Base-by-base conservation (phyloP, 1,284 basidiomycete species). In the Trichosporon ovoides region DNA sequence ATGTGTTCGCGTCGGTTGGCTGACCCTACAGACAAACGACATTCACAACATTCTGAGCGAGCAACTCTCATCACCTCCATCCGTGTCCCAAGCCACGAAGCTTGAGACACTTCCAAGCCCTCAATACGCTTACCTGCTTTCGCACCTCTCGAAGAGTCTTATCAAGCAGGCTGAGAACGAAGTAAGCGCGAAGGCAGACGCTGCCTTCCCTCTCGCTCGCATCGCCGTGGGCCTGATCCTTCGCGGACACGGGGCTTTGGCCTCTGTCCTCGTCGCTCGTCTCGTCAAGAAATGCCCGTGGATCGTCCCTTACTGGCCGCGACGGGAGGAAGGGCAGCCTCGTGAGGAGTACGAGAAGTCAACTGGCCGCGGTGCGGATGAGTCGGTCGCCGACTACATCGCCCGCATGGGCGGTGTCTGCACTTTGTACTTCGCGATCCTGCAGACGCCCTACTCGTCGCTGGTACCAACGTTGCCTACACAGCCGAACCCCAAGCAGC, bases 91-190 rank as follows among this genome's bases (percentile, higher is more conserved):
- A 70, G 64, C 71, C 9, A 55, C 75, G 10, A 78, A 86, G 0
- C 52, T 72, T 2, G 59, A 59, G 16, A 11, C 56, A 50, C 52
- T 43, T 59, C 11, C 51, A 2, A 16, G 28, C 3, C 55, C 63
- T 5, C 71, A 77, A 12, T 95, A 94, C 75, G 77, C 81, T 51
- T 90, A 91, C 65, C 82, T 88, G 16, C 83, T 95, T 22, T 94
- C 90, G 22, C 89, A 93, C 19, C 82, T 96, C 20, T 81, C 90
- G 55, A 98, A 98, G 72, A 82, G 86, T 36, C 85, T 98, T 58
- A 84, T 98, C 46, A 83, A 89, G 35, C 96, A 98, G 80, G 93
- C 94, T 7, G 93, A 97, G 78, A 88, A 87, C 0, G 95, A 98
- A 76, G 91, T 97, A 7, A 85, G 89, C 2, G 92, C 91, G 2